Base-by-base conservation (phyloP, 768 basidiomycete species). In the Pleurotus salmoneostramineus region DNA sequence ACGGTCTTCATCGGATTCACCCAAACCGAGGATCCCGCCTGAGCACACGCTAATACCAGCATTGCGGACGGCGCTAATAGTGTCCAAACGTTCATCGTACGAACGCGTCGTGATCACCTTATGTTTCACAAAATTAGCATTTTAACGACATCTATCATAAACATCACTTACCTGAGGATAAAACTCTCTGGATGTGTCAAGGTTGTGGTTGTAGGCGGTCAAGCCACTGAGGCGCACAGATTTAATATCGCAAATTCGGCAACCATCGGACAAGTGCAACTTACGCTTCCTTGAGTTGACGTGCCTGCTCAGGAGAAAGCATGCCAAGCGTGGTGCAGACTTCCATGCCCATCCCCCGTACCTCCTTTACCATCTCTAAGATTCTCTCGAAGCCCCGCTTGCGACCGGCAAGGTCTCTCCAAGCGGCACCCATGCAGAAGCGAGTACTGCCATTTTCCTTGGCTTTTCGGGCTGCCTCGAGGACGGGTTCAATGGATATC, bases 381-480 rank as follows among this genome's bases (percentile, higher is more conserved):
- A 98, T 98, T 65, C 84, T 83, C 69, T 97, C 92, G 62, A 98
- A 98, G 0, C 95, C 95, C 44, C 91, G 82, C 71, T 96, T 97
- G 61, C 93, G 83, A 2, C 96, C 94, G 7, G 90, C 85, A 57
- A 98, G 83, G 69, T 97, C 96, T 62, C 96, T 80, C 96, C 96
- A 99, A 4, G 96, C 96, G 3, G 96, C 95, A 58, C 96, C 96
- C 96, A 98, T 98, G 72, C 96, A 98, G 75, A 98, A 98, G 31
- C 96, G 82, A 15, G 96, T 98, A 69, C 93, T 95, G 35, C 96
- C 96, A 69, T 98, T 98, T 63, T 79, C 95, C 68, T 97, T 98
- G 27, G 96, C 96, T 68, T 89, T 88, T 10, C 92, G 83, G 17
- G 96, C 96, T 32, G 94, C 96, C 65, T 89, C 88, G 6, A 99